These are phyloP conservation scores for Boletus speciosus DNA, from an alignment of 768 basidiomycete species.

Conservation along the genomic window DNA sequence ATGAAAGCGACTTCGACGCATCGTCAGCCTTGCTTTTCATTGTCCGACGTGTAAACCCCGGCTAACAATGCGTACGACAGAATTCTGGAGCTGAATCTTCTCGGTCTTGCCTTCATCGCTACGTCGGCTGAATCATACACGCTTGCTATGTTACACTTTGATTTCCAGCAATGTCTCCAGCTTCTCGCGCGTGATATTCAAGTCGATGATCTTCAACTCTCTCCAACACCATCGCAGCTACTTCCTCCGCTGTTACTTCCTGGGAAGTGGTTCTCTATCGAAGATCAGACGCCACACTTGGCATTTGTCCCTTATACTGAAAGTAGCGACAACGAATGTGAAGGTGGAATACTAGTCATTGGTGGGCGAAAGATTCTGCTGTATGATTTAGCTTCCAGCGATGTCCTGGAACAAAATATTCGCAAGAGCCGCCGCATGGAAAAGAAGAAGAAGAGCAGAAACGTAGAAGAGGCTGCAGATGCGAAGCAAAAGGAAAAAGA, in stretches of 20 bases:
- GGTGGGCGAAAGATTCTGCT: slow-evolving; percentile 65
- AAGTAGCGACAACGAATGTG: slow-evolving; percentile 32
- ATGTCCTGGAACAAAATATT: slow-evolving; percentile 48
- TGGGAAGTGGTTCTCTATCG: slow-evolving; percentile 39
- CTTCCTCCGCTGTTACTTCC: slow-evolving; percentile 55
- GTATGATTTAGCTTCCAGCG: slow-evolving; percentile 51
- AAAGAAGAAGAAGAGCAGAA: slow-evolving; percentile 46
- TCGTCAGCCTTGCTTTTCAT: slow-evolving; percentile 43
- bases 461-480: slow-evolving; percentile 39
- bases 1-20: slow-evolving; percentile 57
- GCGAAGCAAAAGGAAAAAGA: slow-evolving; percentile 58
- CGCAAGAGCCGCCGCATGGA: slow-evolving; percentile 54
- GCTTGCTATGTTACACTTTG: slow-evolving; percentile 66
- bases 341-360: slow-evolving; percentile 69
- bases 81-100: slow-evolving; percentile 63
- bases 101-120: slow-evolving; percentile 61
- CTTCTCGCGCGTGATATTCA: slow-evolving; percentile 58
- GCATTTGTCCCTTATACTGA: slow-evolving; percentile 32
- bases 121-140: slow-evolving; percentile 39
- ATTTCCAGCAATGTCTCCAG: slow-evolving; percentile 60
- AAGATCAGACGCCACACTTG: slow-evolving; percentile 40
- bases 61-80: slow-evolving; percentile 33
- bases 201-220: slow-evolving; percentile 41
- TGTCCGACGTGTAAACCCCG: not conserved
- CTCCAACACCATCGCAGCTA: slow-evolving; percentile 45